phyloP scores from a whole-genome alignment of 2,329 filamentous ascomycete genomes.

The Teratosphaeria viscida region DNA sequence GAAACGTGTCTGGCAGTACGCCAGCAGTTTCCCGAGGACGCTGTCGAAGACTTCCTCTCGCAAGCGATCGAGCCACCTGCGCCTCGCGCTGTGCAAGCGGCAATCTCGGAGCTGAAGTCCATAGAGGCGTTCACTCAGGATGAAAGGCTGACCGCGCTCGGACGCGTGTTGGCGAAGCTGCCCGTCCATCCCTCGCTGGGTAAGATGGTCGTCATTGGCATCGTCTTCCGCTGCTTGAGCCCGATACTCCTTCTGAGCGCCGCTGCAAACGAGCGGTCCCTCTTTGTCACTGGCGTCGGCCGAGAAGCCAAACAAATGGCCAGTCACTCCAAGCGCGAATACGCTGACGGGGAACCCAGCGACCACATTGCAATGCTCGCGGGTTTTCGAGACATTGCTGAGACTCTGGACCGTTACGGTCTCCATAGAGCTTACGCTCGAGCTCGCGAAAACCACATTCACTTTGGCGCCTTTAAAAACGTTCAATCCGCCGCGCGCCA shows the following conservation, averaged over 20 bases:
- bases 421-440: constrained; percentile 20
- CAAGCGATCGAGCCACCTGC: constrained; percentile 38
- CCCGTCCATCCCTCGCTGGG: constrained; percentile 36
- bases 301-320: constrained; percentile 13
- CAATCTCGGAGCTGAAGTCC: constrained; percentile 29
- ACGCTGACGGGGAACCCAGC: constrained; percentile 28
- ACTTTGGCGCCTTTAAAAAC: constrained; percentile 26
- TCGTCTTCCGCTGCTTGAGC: constrained; percentile 43
- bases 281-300: constrained; percentile 25
- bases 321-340: constrained; percentile 19
- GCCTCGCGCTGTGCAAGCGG: constrained; percentile 25
- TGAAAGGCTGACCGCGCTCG: constrained; percentile 37
- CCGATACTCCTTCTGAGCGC: constrained; percentile 38
- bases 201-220: constrained; percentile 41
- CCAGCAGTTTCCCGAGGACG: constrained; percentile 26
- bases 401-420: constrained; percentile 22
- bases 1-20: constrained; percentile 36
- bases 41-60: constrained; percentile 33
- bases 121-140: constrained; percentile 34
- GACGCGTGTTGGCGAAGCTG: constrained; percentile 30
- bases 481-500: constrained; percentile 28
- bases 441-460: constrained; percentile 25
- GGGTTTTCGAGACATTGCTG: constrained; percentile 32
- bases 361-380: constrained; percentile 39
- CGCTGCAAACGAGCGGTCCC: constrained; percentile 22